A percentile compares a stretch with the other conserved stretches of the same genome.
phyloP scores from a whole-genome alignment of 345 rosid genomes.

The Salix dunnii region DNA sequence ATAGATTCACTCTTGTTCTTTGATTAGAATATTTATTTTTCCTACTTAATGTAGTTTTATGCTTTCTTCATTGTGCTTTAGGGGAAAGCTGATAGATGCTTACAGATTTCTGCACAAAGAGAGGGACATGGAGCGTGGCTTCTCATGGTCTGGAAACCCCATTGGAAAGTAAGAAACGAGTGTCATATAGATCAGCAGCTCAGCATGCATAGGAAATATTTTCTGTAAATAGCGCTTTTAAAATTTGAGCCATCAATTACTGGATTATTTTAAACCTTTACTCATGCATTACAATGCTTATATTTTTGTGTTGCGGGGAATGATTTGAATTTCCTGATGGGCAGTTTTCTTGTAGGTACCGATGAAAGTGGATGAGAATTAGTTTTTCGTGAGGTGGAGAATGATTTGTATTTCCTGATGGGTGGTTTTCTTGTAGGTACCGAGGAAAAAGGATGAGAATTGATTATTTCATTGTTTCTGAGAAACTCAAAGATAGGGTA shows the following conservation, averaged over 20 bases:
- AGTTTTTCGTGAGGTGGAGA: constrained; percentile 30
- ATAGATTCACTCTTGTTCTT: neutral
- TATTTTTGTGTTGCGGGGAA: neutral
- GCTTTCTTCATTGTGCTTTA: constrained; percentile 30
- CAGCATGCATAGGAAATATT: neutral
- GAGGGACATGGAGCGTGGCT: constrained; percentile 82
- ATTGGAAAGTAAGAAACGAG: constrained; percentile 69
- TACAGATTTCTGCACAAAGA: constrained; percentile 81
- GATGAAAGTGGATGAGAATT: constrained; percentile 86
- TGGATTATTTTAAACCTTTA: neutral
- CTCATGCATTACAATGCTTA: neutral
- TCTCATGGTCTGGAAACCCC: constrained; percentile 93
- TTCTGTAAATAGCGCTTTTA: neutral
- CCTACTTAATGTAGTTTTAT: neutral
- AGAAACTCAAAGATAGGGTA: constrained; percentile 60
- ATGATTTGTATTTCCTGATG: neutral
- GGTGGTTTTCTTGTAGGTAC: constrained; percentile 46
- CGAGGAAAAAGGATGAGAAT: constrained; percentile 91
- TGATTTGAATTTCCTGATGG: neutral
- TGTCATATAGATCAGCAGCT: neutral
- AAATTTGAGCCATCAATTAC: neutral
- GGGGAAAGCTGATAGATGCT: constrained; percentile 86
- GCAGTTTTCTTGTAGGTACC: constrained; percentile 47
- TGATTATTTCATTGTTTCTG: constrained; percentile 80
- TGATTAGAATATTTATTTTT: neutral